Conservation (phyloP, 495 filamentous ascomycete species). For the Sordaria brevicollis region DNA sequence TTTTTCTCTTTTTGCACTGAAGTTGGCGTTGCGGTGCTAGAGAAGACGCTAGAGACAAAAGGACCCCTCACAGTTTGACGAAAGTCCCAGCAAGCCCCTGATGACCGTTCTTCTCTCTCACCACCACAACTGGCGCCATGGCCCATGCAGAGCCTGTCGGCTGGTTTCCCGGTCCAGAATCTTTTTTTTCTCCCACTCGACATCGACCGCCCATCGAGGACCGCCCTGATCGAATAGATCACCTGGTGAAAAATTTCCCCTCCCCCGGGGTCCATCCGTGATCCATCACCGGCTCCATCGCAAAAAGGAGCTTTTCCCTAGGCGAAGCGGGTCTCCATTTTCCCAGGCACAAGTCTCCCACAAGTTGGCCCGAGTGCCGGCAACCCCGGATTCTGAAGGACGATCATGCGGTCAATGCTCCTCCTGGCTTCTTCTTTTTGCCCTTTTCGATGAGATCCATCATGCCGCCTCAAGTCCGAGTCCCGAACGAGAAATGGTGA, state of each 20-base stretch:
- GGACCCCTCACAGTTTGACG: neutral
- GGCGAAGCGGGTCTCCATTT: neutral
- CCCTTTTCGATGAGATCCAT: neutral
- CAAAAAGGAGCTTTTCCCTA: neutral
- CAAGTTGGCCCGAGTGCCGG: neutral
- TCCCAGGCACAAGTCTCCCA: neutral
- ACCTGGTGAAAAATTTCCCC: neutral
- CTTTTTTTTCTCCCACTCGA: neutral
- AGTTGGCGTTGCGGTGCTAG: neutral
- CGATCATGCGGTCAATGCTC: neutral
- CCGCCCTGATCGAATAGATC: neutral
- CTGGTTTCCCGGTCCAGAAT: neutral
- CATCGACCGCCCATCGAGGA: neutral
- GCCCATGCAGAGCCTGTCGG: neutral
- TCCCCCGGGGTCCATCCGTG: neutral
- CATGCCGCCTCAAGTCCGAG: neutral
- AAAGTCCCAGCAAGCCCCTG: neutral
- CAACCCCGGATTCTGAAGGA: neutral
- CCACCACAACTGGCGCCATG: neutral
- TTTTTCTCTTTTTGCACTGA: neutral
- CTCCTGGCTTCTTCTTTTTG: neutral
- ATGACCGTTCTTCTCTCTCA: neutral
- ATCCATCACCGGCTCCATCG: neutral
- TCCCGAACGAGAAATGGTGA: neutral
- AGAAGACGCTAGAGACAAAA: neutral